Conservation (phyloP, 192 early-diverging fungal genomes). For the Endogone sp. region DNA sequence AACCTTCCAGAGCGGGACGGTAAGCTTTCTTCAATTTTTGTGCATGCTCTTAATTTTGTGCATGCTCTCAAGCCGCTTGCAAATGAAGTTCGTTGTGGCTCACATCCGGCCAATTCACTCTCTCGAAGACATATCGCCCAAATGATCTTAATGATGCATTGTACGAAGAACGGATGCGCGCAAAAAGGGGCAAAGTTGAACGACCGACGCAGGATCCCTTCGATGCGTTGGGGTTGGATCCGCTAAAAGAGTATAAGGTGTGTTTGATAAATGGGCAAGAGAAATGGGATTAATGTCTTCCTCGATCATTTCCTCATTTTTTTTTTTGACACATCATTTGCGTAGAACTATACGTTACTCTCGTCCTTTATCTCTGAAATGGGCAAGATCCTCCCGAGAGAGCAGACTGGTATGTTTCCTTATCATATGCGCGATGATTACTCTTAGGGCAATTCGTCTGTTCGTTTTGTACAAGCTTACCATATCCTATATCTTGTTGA, state of each 20-base stretch:
- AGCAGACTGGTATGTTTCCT: constrained; percentile 29
- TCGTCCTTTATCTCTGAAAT: constrained; percentile 43
- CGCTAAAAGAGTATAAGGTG: constrained; percentile 42
- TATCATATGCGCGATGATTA: no score
- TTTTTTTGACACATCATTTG: no score
- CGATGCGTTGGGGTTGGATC: constrained; percentile 31
- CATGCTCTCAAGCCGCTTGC: neutral
- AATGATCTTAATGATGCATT: constrained; percentile 26
- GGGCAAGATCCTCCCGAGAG: constrained; percentile 40
- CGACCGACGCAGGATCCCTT: constrained; percentile 33
- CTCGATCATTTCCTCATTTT: neutral
- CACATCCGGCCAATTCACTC: neutral
- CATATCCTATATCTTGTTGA: neutral
- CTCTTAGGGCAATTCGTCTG: no score
- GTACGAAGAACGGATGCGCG: constrained; percentile 19
- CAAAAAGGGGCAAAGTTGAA: constrained; percentile 7
- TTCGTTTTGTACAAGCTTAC: no score
- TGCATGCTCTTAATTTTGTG: neutral
- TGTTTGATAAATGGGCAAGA: neutral
- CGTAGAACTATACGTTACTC: constrained; percentile 30
- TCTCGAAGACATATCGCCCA: constrained; percentile 22
- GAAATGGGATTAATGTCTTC: constrained; percentile 1
- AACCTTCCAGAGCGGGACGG: neutral
- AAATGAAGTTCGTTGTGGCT: no score
- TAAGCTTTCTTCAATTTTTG: neutral